Conservation (phyloP, 257 asterid species). For the Solanum chaucha region DNA sequence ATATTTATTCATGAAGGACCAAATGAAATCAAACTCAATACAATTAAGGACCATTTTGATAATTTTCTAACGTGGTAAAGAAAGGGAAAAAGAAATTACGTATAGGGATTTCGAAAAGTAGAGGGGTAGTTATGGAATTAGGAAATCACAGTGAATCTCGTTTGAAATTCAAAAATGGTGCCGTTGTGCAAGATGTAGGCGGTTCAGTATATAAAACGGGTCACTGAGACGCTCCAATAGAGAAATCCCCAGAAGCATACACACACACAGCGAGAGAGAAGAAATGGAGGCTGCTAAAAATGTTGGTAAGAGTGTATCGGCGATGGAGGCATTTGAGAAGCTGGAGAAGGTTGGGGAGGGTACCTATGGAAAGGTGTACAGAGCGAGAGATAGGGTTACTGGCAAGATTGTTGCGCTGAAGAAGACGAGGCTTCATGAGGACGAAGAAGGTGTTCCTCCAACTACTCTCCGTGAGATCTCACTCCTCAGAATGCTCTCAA, state of each 20-base stretch:
- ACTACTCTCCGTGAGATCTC: conserved; percentile 98
- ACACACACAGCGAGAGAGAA: neutral
- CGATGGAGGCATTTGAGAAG: conserved; percentile 89
- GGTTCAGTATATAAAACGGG: neutral
- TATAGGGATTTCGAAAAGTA: neutral
- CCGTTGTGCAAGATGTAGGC: neutral
- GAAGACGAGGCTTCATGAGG: conserved; percentile 93
- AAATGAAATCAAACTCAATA: neutral
- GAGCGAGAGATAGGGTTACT: conserved; percentile 89
- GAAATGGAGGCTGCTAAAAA: conserved; percentile 22
- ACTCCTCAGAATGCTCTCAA: conserved; percentile 75
- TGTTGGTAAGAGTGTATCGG: conserved; percentile 24
- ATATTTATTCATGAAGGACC: neutral
- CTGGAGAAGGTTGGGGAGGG: conserved; percentile 96
- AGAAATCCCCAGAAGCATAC: neutral
- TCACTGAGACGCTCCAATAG: neutral
- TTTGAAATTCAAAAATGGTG: conserved; percentile 2
- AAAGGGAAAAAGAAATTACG: neutral
- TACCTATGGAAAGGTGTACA: conserved; percentile 85
- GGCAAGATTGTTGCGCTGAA: conserved; percentile 87
- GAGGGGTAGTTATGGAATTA: neutral
- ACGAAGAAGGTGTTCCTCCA: conserved; percentile 97
- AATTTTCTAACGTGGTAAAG: no score
- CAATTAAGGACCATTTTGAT: neutral
- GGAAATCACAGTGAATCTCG: neutral